These are phyloP conservation scores for Penicillium psychrosexuale DNA, from an alignment of 2,329 filamentous ascomycete species.

Conservation along the genomic window DNA sequence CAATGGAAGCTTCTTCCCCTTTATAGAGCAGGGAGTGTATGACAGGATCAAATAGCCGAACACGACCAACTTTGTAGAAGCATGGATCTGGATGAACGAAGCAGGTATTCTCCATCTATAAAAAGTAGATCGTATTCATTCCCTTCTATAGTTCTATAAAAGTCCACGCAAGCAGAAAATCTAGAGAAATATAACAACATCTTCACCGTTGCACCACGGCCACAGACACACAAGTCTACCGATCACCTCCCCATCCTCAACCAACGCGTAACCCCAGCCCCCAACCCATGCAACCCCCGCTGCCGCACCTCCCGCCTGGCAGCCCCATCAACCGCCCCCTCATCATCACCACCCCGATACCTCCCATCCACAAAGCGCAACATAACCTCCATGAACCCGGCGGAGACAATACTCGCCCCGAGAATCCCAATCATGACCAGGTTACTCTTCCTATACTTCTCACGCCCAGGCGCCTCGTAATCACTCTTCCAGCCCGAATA, in stretches of 20 bases:
- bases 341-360: constrained; percentile 11
- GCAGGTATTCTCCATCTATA: neutral
- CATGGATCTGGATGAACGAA: no score
- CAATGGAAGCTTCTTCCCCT: neutral
- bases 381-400: constrained; percentile 63
- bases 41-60: neutral
- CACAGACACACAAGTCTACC: neutral
- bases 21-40: neutral
- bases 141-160: neutral
- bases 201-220: neutral
- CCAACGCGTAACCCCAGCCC: constrained; percentile 17
- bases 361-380: constrained; percentile 48
- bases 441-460: constrained; percentile 78
- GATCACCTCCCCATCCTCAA: constrained; percentile 6
- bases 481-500: constrained; percentile 85
- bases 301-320: constrained; percentile 36
- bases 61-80: neutral
- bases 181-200: neutral
- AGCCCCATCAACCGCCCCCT: constrained; percentile 31
- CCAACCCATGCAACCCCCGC: constrained; percentile 38
- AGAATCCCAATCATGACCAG: constrained; percentile 85
- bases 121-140: neutral
- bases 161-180: neutral
- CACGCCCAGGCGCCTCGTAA: constrained; percentile 58
- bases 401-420: constrained; percentile 68